Conservation (phyloP, 2,329 filamentous ascomycete species). For the Phialophora verrucosa region DNA sequence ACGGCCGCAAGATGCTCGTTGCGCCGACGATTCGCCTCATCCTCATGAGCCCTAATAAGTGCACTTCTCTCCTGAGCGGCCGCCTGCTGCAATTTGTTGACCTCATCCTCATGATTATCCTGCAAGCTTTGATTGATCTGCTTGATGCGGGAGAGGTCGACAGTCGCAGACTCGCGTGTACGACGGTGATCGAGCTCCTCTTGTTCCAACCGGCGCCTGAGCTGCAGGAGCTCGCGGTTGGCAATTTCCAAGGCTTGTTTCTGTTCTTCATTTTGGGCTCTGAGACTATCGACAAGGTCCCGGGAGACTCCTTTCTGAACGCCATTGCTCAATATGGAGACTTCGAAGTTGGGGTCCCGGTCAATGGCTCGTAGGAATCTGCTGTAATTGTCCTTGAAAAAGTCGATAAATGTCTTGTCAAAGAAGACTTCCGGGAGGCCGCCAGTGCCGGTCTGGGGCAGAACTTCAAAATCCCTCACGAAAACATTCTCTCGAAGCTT, state of each 20-base stretch:
- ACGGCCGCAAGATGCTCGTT: conserved; percentile 56
- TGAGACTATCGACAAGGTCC: conserved; percentile 85
- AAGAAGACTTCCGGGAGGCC: conserved; percentile 81
- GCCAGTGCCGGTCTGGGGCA: conserved; percentile 66
- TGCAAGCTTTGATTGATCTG: conserved; percentile 74
- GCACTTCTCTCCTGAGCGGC: conserved; percentile 38
- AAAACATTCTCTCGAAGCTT: conserved; percentile 77
- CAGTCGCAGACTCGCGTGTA: conserved; percentile 62
- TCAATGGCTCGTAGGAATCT: conserved; percentile 84
- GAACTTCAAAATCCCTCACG: conserved; percentile 87
- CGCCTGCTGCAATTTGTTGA: conserved; percentile 56
- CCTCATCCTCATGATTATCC: conserved; percentile 70
- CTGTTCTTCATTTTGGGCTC: conserved; percentile 76
- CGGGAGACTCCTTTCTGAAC: conserved; percentile 90
- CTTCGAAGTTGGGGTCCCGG: conserved; percentile 84
- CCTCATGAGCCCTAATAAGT: conserved; percentile 33
- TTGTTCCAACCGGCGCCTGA: conserved; percentile 66
- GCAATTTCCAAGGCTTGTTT: conserved; percentile 64
- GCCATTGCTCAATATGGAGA: conserved; percentile 78
- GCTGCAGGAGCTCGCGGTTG: conserved; percentile 60
- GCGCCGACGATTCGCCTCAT: conserved; percentile 45
- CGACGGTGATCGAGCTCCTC: conserved; percentile 75
- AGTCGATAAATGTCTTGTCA: conserved; percentile 84
- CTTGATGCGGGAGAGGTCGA: conserved; percentile 65
- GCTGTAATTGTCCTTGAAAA: conserved; percentile 95